phyloP scores from a whole-genome alignment of 2,329 filamentous ascomycete species.

The Westerdykella aurantiaca region DNA sequence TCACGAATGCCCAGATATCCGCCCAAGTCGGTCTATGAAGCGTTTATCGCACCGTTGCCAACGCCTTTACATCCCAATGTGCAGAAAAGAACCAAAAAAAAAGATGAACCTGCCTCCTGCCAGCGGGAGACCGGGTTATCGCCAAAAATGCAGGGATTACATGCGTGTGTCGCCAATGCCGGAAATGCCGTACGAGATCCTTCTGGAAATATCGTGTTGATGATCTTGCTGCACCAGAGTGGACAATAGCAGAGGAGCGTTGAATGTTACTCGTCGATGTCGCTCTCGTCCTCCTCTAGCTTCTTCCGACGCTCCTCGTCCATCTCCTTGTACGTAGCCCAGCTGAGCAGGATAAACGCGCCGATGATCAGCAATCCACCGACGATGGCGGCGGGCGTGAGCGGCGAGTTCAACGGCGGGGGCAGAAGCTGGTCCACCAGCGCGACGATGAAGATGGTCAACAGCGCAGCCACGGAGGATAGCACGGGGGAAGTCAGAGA shows the following conservation, averaged over 20 bases:
- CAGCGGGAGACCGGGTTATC: too few species aligned
- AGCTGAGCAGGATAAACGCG: slow-evolving; percentile 81
- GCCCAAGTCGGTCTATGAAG: neutral
- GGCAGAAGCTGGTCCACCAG: slow-evolving; percentile 84
- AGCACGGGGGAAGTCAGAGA: slow-evolving; percentile 88
- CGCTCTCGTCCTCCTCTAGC: slow-evolving; percentile 39
- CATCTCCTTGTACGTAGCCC: slow-evolving; percentile 92
- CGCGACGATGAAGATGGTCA: slow-evolving; percentile 96
- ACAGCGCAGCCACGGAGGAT: slow-evolving; percentile 81
- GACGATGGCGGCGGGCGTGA: slow-evolving; percentile 67
- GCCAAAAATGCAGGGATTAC: too few species aligned
- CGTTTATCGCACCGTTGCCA: neutral
- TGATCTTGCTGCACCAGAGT: too few species aligned
- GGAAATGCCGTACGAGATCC: too few species aligned
- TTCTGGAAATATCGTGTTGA: too few species aligned
- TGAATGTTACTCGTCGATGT: slow-evolving; percentile 36
- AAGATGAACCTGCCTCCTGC: too few species aligned
- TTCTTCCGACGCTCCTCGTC: slow-evolving; percentile 68
- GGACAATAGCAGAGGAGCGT: too few species aligned
- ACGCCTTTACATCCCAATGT: too few species aligned
- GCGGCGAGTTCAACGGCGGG: slow-evolving; percentile 58
- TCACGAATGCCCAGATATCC: neutral
- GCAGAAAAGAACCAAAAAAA: too few species aligned
- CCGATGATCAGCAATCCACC: slow-evolving; percentile 84
- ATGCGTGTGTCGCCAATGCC: too few species aligned